phyloP scores from a whole-genome alignment of 2,329 filamentous ascomycete species.

The Decorospora gaudefroyi region DNA sequence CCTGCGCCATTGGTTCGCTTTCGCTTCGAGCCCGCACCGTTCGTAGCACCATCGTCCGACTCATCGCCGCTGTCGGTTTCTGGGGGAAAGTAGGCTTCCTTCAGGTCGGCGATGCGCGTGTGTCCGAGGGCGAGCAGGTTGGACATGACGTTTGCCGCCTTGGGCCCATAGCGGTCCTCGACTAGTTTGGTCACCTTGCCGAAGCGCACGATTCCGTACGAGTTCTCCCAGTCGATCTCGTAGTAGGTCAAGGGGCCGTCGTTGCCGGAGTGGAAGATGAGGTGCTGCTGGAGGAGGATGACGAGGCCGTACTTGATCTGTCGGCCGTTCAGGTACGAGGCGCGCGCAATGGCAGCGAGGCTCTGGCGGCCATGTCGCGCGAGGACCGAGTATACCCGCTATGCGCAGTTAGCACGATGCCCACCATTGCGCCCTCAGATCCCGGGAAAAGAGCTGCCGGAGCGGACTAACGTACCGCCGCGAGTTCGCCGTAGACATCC shows the following conservation, averaged over 20 bases:
- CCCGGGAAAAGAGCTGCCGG: background rate
- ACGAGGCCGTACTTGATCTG: conserved; percentile 81
- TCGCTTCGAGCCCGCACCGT: conserved; percentile 31
- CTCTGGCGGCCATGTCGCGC: conserved; percentile 77
- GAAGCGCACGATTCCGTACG: conserved; percentile 79
- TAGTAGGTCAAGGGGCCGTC: conserved; percentile 72
- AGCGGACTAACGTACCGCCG: conserved; percentile 65
- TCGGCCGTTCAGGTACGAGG: conserved; percentile 72
- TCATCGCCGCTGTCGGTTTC: conserved; percentile 39
- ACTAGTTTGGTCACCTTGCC: conserved; percentile 81
- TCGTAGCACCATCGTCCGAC: conserved; percentile 36
- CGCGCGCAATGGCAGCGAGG: conserved; percentile 68
- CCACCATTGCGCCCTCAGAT: conserved; percentile 14
- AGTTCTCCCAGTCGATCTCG: conserved; percentile 77
- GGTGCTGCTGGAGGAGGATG: conserved; percentile 85
- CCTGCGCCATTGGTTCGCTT: conserved; percentile 29
- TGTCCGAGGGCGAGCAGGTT: conserved; percentile 78
- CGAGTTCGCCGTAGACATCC: conserved; percentile 88
- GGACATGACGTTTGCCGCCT: conserved; percentile 74
- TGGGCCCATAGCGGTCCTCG: conserved; percentile 72
- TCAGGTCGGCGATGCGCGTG: conserved; percentile 70
- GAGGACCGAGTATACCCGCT: conserved; percentile 85
- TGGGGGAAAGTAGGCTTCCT: conserved; percentile 62
- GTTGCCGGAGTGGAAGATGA: conserved; percentile 73
- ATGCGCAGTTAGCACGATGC: conserved; percentile 21